Evolutionary conservation across 2,329 filamentous ascomycete species (phyloP), one percentile per base, ranked within the genome.

Genomic region (Aureobasidium sp.): DNA sequence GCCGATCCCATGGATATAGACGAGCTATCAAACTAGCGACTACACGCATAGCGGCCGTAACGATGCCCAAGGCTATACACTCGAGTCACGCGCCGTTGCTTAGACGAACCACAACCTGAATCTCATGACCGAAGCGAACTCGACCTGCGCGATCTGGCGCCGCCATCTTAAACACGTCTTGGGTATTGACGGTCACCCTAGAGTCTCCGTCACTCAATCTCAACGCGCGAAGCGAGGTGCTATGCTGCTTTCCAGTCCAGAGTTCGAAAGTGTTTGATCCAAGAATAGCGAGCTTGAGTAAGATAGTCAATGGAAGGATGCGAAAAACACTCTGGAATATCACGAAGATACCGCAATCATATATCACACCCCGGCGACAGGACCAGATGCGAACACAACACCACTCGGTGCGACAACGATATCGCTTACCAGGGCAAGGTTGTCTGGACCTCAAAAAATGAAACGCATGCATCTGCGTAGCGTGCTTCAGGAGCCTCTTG

Each of bases 401-500:
- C 8, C 15, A n/a, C 51, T 27, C 40, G 42, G 23, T 36, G 55
- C 40, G 55, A 59, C 15, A 9, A 4, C n/a, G 55, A 29, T 59
- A n/a, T 59, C 55, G 55, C 55, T 59, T 59, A 31, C 42, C 23
- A 40, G 38, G 15, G 23, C 25, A 29, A 18, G 29, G 4, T 8
- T 53, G 27, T 9, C 11, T 25, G 23, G 11, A 16, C 43, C 27
- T 15, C 25, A 38, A 36, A 33, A 7, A 42, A 56, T 64, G 61
- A 64, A 64, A 64, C 61, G 38, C 40, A 36, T 53, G 47, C 55
- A 47, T 18, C 18, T 58, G 40, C 5, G 42, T 61, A 50, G 58
- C 45, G 58, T 50, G 58, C 58, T 61, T 61, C 59, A 53, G 59
- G 47, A 27, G 47, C 25, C 47, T 56, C 61, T 13, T 42, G n/a